phyloP scores from a whole-genome alignment of 768 basidiomycete genomes.

The Lentinus tigrinus region DNA sequence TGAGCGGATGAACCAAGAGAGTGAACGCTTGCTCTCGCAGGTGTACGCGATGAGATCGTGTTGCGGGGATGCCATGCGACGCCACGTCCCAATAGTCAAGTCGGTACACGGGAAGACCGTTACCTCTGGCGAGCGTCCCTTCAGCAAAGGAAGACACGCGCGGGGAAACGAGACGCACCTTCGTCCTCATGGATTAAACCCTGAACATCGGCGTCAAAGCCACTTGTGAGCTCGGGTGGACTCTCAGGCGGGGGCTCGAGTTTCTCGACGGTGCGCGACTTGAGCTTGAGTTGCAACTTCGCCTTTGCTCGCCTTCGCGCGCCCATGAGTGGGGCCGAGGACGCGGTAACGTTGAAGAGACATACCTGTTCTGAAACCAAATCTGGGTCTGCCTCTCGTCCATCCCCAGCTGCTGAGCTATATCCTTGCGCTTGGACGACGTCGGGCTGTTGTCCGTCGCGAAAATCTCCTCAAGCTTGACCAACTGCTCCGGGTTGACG shows the following conservation, averaged over 20 bases:
- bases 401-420: constrained; percentile 74
- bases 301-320: constrained; percentile 72
- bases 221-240: constrained; percentile 50
- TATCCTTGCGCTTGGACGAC: constrained; percentile 67
- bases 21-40: constrained; percentile 60
- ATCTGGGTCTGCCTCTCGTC: constrained; percentile 86
- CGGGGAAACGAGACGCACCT: constrained; percentile 46
- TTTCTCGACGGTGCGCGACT: constrained; percentile 29
- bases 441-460: constrained; percentile 69
- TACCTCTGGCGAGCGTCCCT: constrained; percentile 46
- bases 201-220: constrained; percentile 59
- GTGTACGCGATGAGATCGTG: constrained; percentile 77
- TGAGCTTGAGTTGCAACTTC: constrained; percentile 57
- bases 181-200: constrained; percentile 73
- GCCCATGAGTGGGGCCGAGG: neutral
- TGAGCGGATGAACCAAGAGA: constrained; percentile 80
- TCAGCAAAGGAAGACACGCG: neutral
- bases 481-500: constrained; percentile 79
- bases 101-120: constrained; percentile 76
- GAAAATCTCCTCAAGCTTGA: constrained; percentile 72
- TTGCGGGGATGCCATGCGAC: constrained; percentile 61
- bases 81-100: constrained; percentile 76
- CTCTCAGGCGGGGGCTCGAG: constrained; percentile 43
- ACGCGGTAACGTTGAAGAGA: constrained; percentile 4
- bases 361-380: constrained; percentile 85